Percentiles rank a stretch among this genome's conserved stretches.
These are phyloP conservation scores for Zizania palustris DNA, from an alignment of 202 grass and related monocot species.

Conservation along the genomic window DNA sequence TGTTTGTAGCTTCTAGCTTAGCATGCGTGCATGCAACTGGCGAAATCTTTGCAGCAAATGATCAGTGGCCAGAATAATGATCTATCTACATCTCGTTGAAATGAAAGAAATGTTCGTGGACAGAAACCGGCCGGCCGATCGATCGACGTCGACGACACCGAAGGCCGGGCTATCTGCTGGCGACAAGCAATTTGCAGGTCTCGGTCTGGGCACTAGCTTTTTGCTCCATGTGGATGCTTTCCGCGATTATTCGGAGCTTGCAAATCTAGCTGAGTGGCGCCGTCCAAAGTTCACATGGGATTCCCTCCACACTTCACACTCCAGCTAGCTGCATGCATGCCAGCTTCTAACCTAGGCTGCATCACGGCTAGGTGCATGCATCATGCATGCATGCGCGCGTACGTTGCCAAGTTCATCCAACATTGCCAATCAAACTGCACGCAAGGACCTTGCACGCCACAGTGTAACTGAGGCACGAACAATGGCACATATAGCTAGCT, in stretches of 20 bases:
- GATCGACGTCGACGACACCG: not conserved
- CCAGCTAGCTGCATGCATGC: too few species aligned
- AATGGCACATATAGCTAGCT: not conserved
- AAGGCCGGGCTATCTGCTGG: not conserved
- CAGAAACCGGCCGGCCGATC: not conserved
- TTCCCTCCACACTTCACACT: not conserved
- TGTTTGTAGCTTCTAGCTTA: not conserved
- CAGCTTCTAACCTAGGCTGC: conserved; percentile 33
- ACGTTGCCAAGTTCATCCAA: conserved; percentile 9
- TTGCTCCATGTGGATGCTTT: not conserved
- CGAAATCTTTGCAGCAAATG: not conserved
- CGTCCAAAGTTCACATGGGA: not conserved
- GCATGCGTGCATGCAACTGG: not conserved
- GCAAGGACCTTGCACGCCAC: not conserved
- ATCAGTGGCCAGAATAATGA: not conserved
- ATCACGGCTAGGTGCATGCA: conserved; percentile 37
- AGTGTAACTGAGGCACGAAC: not conserved
- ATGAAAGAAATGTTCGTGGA: conserved; percentile 19
- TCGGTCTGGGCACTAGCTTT: not conserved
- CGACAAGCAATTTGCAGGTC: conserved; percentile 5
- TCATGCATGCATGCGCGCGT: conserved; percentile 30
- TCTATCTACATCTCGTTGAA: not conserved
- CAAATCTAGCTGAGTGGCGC: conserved; percentile 27
- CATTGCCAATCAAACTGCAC: too few species aligned
- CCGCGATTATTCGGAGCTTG: not conserved